Conservation (phyloP, 192 early-diverging fungal genomes). For the Coemansia sp. region DNA sequence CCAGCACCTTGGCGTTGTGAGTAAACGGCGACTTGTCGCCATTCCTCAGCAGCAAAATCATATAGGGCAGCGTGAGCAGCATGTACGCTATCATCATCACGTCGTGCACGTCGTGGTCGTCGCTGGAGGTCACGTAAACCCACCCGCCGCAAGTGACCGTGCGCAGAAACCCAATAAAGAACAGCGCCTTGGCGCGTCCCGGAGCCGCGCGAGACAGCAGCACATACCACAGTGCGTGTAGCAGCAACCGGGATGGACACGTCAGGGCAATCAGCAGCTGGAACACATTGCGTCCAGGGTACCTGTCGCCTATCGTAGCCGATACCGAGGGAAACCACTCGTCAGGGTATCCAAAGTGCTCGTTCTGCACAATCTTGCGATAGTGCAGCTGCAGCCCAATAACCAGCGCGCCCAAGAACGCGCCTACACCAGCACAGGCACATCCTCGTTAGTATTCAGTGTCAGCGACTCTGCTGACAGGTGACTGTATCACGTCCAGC, state of each 20-base stretch:
- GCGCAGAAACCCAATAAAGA: slow-evolving; percentile 58
- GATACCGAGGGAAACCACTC: slow-evolving; percentile 81
- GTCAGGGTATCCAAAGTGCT: slow-evolving; percentile 74
- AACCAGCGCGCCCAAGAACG: slow-evolving; percentile 66
- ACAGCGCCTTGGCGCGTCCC: slow-evolving; percentile 37
- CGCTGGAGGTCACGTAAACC: slow-evolving; percentile 79
- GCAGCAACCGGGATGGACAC: slow-evolving; percentile 52
- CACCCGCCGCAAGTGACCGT: slow-evolving; percentile 79
- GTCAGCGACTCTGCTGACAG: background rate
- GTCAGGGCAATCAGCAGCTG: slow-evolving; percentile 79
- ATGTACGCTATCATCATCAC: slow-evolving; percentile 79
- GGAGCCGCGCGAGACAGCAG: slow-evolving; percentile 37
- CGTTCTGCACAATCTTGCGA: slow-evolving; percentile 77
- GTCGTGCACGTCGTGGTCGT: slow-evolving; percentile 77
- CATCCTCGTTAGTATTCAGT: background rate
- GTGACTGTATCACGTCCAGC: background rate
- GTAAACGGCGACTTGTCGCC: slow-evolving; percentile 47
- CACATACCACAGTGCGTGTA: slow-evolving; percentile 52
- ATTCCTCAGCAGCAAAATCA: slow-evolving; percentile 60
- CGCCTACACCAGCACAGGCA: slow-evolving; percentile 33
- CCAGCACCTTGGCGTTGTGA: slow-evolving; percentile 29
- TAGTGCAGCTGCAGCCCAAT: slow-evolving; percentile 75
- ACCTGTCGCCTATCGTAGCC: slow-evolving; percentile 78
- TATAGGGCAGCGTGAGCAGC: slow-evolving; percentile 73
- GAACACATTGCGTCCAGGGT: slow-evolving; percentile 71